Conservation (phyloP, 75 land plant genomes). For the Sequoia sempervirens region DNA sequence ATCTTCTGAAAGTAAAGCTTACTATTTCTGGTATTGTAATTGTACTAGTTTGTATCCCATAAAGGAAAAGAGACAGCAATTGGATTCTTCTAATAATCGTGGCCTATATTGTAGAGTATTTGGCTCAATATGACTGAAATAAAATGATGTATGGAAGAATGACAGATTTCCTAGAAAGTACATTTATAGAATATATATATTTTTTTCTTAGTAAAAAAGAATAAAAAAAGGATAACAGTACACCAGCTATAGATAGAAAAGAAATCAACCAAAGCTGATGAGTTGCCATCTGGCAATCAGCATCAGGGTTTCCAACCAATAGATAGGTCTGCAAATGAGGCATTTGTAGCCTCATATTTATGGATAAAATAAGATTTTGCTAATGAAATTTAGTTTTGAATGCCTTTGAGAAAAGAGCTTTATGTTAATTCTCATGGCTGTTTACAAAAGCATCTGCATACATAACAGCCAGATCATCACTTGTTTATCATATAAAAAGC, state of each 20-base stretch:
- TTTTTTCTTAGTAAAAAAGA: too few species aligned
- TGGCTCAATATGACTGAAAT: neutral
- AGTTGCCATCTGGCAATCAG: neutral
- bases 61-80: neutral
- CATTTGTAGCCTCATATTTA: neutral
- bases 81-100: neutral
- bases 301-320: neutral
- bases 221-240: too few species aligned
- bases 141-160: neutral
- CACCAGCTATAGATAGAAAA: neutral
- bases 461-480: neutral
- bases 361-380: neutral
- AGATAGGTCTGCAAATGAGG: neutral
- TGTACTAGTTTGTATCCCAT: neutral
- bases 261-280: neutral
- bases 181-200: neutral
- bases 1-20: neutral
- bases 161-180: neutral
- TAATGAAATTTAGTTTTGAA: neutral
- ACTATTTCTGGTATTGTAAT: neutral
- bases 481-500: neutral
- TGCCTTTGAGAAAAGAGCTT: neutral
- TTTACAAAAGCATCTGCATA: neutral
- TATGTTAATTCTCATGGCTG: neutral
- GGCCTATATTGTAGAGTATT: neutral